A percentile compares a stretch with the other conserved stretches of the same genome.
Conservation (phyloP, 768 basidiomycete species). For the Boletales sp. region DNA sequence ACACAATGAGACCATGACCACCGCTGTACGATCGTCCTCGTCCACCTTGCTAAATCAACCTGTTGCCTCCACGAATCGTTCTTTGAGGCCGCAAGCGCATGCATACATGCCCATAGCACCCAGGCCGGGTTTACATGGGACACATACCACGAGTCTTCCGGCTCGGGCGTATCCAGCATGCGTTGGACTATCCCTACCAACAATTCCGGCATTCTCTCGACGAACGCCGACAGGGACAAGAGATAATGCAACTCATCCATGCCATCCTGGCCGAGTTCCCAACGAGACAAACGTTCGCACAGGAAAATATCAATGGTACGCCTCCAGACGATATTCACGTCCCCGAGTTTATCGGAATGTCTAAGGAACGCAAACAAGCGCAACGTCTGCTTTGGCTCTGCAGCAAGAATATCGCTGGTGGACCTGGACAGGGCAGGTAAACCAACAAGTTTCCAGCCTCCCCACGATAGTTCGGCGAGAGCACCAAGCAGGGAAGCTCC, state of each 20-base stretch:
- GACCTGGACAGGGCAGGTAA: constrained; percentile 55
- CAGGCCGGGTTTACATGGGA: constrained; percentile 45
- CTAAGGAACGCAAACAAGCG: constrained; percentile 50
- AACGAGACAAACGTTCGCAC: constrained; percentile 38
- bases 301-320: constrained; percentile 51
- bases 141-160: constrained; percentile 30
- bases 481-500: constrained; percentile 55
- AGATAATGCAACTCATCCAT: constrained; percentile 55
- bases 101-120: constrained; percentile 60
- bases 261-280: constrained; percentile 37
- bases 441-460: constrained; percentile 72
- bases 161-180: constrained; percentile 30
- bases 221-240: constrained; percentile 48
- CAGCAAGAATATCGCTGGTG: constrained; percentile 44
- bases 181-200: constrained; percentile 45
- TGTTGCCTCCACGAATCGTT: constrained; percentile 43
- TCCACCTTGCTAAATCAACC: constrained; percentile 52
- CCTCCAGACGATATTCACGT: constrained; percentile 60
- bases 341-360: constrained; percentile 47
- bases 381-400: constrained; percentile 40
- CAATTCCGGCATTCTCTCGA: constrained; percentile 41
- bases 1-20: constrained; percentile 62
- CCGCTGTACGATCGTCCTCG: constrained; percentile 35
- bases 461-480: constrained; percentile 66
- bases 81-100: constrained; percentile 39